phyloP scores from a whole-genome alignment of 108 stramenopile species.

The Pseudonitzschia delicatissima region DNA sequence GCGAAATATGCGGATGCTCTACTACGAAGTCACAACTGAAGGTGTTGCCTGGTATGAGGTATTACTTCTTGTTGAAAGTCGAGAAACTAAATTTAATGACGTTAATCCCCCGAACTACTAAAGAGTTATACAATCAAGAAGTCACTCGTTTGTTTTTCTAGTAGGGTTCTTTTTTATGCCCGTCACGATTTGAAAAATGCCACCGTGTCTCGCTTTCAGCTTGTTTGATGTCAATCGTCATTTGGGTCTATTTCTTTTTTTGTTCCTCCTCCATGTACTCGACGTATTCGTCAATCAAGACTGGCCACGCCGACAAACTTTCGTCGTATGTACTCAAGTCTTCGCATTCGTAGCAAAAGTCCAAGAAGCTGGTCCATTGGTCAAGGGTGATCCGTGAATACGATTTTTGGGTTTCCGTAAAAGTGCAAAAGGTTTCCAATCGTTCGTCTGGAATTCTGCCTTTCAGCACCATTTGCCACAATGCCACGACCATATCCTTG shows the following conservation, averaged over 20 bases:
- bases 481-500: conserved; percentile 81
- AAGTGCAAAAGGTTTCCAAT: conserved; percentile 66
- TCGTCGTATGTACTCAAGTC: conserved; percentile 79
- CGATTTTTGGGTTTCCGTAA: conserved; percentile 41
- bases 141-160: too few relatives aligned
- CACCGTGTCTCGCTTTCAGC: neutral
- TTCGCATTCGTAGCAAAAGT: conserved; percentile 74
- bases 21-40: too few relatives aligned
- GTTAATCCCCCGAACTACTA: too few relatives aligned
- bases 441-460: conserved; percentile 46
- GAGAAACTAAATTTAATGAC: too few relatives aligned
- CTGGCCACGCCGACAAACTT: conserved; percentile 78
- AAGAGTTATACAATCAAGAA: too few relatives aligned
- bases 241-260: conserved; percentile 33
- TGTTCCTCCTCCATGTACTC: conserved; percentile 67
- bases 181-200: too few relatives aligned
- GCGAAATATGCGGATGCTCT: neutral
- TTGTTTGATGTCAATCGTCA: neutral
- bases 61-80: too few relatives aligned
- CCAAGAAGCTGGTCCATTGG: conserved; percentile 87
- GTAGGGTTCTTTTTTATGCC: too few relatives aligned
- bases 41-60: too few relatives aligned
- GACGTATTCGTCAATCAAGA: conserved; percentile 82
- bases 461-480: conserved; percentile 65
- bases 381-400: conserved; percentile 81